Percentiles rank a stretch among this genome's conserved stretches.
Evolutionary conservation across 208 protist species (phyloP).

Genomic region (Acanthamoeba castellanii): DNA sequence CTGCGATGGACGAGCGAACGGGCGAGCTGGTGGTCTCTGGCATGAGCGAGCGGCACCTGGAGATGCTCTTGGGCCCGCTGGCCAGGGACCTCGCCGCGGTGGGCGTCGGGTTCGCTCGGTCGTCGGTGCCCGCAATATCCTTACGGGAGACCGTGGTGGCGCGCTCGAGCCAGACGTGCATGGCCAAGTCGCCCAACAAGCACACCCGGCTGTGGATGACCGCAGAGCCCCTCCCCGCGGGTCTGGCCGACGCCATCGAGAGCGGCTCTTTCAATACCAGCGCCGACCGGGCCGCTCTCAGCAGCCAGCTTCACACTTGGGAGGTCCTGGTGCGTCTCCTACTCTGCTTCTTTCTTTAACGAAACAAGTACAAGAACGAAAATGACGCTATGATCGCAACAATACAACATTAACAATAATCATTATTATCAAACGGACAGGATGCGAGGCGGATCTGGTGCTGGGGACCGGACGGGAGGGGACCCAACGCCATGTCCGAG

Average conservation of each 20-base stretch:
- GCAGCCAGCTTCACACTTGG: neutral
- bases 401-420: no score
- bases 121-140: conserved; percentile 93
- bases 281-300: neutral
- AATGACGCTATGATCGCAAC: no score
- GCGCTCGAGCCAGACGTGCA: conserved; percentile 84
- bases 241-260: conserved; percentile 95
- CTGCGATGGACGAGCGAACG: neutral
- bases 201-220: conserved; percentile 98
- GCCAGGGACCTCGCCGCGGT: conserved; percentile 94
- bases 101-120: conserved; percentile 95
- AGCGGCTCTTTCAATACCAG: conserved; percentile 87
- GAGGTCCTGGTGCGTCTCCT: neutral
- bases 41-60: conserved; percentile 99
- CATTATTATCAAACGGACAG: neutral
- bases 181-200: conserved; percentile 99
- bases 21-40: conserved; percentile 95
- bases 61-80: conserved; percentile 99
- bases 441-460: neutral
- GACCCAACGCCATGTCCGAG: conserved; percentile 95
- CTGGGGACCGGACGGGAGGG: conserved; percentile 79
- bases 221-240: conserved; percentile 94
- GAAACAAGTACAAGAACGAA: no score
- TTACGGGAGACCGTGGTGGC: conserved; percentile 98
- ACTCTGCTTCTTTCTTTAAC: neutral